Conservation (phyloP, 306 rosid species). For the Delonix regia region DNA sequence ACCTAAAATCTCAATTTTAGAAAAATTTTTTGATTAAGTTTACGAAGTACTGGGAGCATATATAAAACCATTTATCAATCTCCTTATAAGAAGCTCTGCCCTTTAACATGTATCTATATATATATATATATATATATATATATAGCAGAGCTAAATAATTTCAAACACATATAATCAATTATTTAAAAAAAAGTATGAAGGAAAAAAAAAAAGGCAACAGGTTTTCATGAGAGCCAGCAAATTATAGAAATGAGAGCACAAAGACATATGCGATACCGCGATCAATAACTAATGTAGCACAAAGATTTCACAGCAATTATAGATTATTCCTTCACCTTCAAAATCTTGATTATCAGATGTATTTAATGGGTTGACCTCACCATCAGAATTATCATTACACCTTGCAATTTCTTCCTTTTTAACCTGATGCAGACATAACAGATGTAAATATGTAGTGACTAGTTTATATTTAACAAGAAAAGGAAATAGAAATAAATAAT, state of each 20-base stretch:
- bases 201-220: not conserved
- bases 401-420: conserved; percentile 60
- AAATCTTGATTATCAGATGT: conserved; percentile 44
- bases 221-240: not conserved
- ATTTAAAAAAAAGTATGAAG: not conserved
- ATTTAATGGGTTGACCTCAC: conserved; percentile 47
- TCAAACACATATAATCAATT: not conserved
- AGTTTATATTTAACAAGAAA: not conserved
- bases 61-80: not conserved
- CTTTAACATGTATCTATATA: not conserved
- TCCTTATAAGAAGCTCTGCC: not conserved
- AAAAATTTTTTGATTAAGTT: not conserved
- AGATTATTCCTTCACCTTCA: conserved; percentile 56
- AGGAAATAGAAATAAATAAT: not conserved
- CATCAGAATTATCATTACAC: conserved; percentile 39
- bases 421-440: conserved; percentile 53
- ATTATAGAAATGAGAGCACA: not conserved
- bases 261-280: conserved; percentile 1
- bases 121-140: no score
- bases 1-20: not conserved
- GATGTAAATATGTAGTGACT: conserved; percentile 30
- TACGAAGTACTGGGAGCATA: not conserved
- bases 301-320: not conserved
- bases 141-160: conserved; percentile 2
- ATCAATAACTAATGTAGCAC: conserved; percentile 13